Conservation (phyloP, 352 stramenopile genomes). For the Plasmopara halstedii region DNA sequence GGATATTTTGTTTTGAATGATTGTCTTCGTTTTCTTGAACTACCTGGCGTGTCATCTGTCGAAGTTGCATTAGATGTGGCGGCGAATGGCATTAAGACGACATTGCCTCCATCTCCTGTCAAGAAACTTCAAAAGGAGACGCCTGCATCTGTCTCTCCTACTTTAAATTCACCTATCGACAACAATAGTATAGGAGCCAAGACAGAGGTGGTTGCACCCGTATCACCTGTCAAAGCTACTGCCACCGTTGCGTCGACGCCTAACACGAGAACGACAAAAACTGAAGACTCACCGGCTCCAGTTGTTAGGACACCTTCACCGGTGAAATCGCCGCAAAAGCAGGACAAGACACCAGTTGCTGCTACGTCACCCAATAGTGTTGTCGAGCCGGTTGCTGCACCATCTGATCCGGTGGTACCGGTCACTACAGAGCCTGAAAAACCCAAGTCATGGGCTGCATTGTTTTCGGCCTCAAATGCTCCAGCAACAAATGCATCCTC, state of each 20-base stretch:
- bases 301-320: constrained; percentile 13
- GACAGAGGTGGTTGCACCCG: constrained; percentile 8
- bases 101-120: constrained; percentile 1
- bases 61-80: constrained; percentile 9
- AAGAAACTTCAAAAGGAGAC: constrained; percentile 21
- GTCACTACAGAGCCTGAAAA: constrained; percentile 19
- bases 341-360: constrained; percentile 23
- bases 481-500: constrained; percentile 16
- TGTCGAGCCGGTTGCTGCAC: constrained; percentile 12
- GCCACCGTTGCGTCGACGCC: constrained; percentile 27
- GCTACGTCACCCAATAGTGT: constrained; percentile 8
- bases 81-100: constrained; percentile 7
- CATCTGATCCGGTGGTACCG: constrained; percentile 22
- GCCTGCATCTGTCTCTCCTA: constrained; percentile 15
- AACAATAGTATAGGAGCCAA: constrained; percentile 5
- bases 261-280: constrained; percentile 24
- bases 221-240: constrained; percentile 21
- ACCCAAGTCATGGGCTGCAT: constrained; percentile 27
- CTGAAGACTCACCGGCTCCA: not conserved
- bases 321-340: constrained; percentile 9
- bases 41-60: constrained; percentile 21
- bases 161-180: constrained; percentile 26
- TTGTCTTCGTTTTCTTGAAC: constrained; percentile 77
- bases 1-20: constrained; percentile 87
- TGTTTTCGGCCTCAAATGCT: constrained; percentile 16